phyloP scores from a whole-genome alignment of 208 protist species.

The Naegleria fowleri region DNA sequence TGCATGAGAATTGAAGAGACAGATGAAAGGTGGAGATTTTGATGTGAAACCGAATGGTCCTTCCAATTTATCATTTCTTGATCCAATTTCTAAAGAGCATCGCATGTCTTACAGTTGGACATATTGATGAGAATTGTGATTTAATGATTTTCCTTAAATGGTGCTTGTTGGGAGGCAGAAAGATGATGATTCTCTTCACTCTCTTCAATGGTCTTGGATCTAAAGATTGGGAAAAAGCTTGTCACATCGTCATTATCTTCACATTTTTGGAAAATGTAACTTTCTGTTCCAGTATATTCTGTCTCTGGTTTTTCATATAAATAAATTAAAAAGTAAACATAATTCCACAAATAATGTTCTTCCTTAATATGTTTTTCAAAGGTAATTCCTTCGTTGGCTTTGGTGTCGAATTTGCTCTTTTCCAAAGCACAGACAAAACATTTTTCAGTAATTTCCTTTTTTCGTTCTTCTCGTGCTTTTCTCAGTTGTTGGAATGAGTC shows the following conservation, averaged over 20 bases:
- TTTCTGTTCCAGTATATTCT: slow-evolving; percentile 71
- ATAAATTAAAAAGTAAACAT: slow-evolving; percentile 83
- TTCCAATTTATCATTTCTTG: no score
- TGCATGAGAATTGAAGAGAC: not conserved
- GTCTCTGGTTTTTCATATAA: slow-evolving; percentile 64
- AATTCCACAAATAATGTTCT: slow-evolving; percentile 91
- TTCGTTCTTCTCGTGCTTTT: slow-evolving; percentile 31
- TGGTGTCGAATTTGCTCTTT: slow-evolving; percentile 46
- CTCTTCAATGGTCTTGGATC: not conserved
- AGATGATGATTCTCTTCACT: not conserved
- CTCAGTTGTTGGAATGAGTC: slow-evolving; percentile 48
- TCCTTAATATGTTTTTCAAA: slow-evolving; percentile 72
- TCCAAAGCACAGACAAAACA: slow-evolving; percentile 61
- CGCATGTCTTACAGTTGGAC: no score
- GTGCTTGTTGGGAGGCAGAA: no score
- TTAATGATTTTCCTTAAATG: no score
- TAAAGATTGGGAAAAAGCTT: not conserved
- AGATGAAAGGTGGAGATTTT: not conserved
- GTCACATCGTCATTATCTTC: slow-evolving; percentile 46
- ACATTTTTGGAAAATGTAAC: slow-evolving; percentile 62
- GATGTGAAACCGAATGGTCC: not conserved
- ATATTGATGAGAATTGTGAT: no score
- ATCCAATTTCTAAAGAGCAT: no score
- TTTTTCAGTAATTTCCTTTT: slow-evolving; percentile 48
- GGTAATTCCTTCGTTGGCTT: slow-evolving; percentile 39